These are phyloP conservation scores for Debaryomyces tyrocola DNA, from an alignment of 805 yeast species.

Conservation along the genomic window DNA sequence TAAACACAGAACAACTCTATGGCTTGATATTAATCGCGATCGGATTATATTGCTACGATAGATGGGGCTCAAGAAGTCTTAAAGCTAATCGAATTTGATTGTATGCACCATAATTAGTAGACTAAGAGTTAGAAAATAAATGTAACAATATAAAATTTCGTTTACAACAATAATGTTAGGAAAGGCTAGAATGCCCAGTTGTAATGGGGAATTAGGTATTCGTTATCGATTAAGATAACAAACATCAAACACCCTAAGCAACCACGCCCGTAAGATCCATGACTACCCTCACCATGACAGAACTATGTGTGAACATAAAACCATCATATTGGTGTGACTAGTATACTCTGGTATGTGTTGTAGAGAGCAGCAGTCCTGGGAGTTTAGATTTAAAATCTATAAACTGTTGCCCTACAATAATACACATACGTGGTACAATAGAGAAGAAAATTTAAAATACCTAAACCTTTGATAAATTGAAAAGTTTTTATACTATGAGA, in stretches of 20 bases:
- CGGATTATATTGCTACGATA: slow-evolving; percentile 64
- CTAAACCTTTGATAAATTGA: neutral
- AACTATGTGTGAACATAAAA: neutral
- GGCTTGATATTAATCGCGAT: slow-evolving; percentile 53
- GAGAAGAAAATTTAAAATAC: slow-evolving; percentile 14
- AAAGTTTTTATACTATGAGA: neutral
- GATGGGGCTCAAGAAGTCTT: slow-evolving; percentile 49
- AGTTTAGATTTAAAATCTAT: slow-evolving; percentile 15
- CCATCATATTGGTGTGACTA: slow-evolving; percentile 20
- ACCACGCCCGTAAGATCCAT: slow-evolving; percentile 42
- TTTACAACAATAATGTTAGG: slow-evolving; percentile 28
- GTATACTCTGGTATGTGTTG: slow-evolving; percentile 50
- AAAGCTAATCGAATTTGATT: slow-evolving; percentile 8
- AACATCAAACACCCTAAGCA: slow-evolving; percentile 11
- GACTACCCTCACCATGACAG: slow-evolving; percentile 31
- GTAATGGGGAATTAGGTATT: slow-evolving; percentile 14
- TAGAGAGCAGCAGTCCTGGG: slow-evolving; percentile 48
- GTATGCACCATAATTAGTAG: slow-evolving; percentile 1
- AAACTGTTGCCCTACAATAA: slow-evolving; percentile 49
- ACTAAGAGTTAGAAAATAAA: neutral
- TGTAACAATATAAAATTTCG: too few species aligned
- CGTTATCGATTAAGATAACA: neutral
- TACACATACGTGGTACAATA: slow-evolving; percentile 49
- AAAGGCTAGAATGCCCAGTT: slow-evolving; percentile 43
- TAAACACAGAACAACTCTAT: slow-evolving; percentile 44